These are phyloP conservation scores for Mrakia hoshinonis DNA, from an alignment of 768 basidiomycete genomes.

Conservation along the genomic window DNA sequence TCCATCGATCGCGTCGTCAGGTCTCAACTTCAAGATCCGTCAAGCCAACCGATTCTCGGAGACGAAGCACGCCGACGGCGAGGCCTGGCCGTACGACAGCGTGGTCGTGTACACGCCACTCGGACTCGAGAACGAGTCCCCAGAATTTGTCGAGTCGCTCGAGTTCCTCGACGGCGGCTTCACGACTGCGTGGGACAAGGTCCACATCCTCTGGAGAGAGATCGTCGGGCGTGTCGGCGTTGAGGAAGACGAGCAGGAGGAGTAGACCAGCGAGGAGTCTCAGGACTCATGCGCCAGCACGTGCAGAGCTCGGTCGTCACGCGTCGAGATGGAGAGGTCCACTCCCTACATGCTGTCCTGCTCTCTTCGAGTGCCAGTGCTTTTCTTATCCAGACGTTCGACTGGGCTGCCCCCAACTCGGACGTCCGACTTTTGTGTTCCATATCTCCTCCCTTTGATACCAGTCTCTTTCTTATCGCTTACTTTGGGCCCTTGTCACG, in stretches of 20 bases:
- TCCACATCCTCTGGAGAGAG: slow-evolving; percentile 9
- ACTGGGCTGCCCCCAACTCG: too few species aligned
- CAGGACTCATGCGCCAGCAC: too few species aligned
- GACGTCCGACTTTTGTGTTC: too few species aligned
- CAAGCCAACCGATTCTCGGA: not conserved
- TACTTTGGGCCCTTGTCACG: too few species aligned
- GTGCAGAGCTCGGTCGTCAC: too few species aligned
- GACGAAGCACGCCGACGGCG: not conserved
- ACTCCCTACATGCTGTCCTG: too few species aligned
- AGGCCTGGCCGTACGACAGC: not conserved
- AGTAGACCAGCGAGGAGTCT: not conserved
- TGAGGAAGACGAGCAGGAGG: slow-evolving; percentile 4
- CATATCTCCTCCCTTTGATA: too few species aligned
- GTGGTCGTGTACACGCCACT: slow-evolving; percentile 16
- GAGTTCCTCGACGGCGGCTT: slow-evolving; percentile 7
- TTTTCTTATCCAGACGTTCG: too few species aligned
- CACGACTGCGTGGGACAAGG: slow-evolving; percentile 15
- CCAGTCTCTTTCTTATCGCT: too few species aligned
- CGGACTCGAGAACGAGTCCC: slow-evolving; percentile 11
- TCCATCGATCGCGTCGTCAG: too few species aligned
- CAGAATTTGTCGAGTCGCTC: not conserved
- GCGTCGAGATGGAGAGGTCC: too few species aligned
- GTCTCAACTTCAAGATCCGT: slow-evolving; percentile 23
- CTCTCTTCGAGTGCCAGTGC: too few species aligned
- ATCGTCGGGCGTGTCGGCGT: not conserved